Conservation (phyloP, 192 early-diverging fungal genomes). For the Helicostylum pulchrum region DNA sequence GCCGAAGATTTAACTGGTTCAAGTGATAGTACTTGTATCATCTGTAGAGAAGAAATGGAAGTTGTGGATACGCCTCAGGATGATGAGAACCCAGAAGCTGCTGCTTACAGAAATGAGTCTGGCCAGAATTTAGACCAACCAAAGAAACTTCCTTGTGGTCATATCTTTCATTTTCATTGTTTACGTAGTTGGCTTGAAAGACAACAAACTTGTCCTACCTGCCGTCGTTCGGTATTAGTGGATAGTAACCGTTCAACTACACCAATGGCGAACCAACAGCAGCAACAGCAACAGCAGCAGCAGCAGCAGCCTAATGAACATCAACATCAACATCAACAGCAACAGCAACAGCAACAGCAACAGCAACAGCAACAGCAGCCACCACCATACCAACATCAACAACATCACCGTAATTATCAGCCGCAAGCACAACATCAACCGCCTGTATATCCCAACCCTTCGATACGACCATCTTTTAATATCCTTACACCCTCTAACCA, state of each 20-base stretch:
- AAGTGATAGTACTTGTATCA: conserved; percentile 87
- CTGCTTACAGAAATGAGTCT: conserved; percentile 17
- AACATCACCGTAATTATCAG: background rate
- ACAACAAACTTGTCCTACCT: conserved; percentile 97
- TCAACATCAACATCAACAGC: background rate
- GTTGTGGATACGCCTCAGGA: background rate
- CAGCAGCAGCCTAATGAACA: conserved; percentile 10
- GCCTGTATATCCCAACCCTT: background rate
- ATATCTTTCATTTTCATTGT: conserved; percentile 97
- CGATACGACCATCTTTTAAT: background rate
- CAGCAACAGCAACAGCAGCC: conserved; percentile 9
- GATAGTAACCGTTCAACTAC: conserved; percentile 17
- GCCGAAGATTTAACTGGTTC: conserved; percentile 69
- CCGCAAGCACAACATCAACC: background rate
- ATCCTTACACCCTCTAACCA: background rate
- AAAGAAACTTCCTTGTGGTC: conserved; percentile 94
- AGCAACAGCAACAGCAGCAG: conserved; percentile 12
- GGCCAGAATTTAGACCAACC: conserved; percentile 62
- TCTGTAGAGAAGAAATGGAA: conserved; percentile 96
- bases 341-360: conserved; percentile 12
- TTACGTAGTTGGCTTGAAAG: conserved; percentile 95
- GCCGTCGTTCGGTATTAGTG: conserved; percentile 44
- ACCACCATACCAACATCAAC: conserved; percentile 10
- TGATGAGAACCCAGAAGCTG: conserved; percentile 19
- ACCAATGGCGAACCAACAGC: too few species aligned